These are phyloP conservation scores for Gnomoniopsis smithogilvyi DNA, from an alignment of 2,329 filamentous ascomycete species.

Conservation along the genomic window DNA sequence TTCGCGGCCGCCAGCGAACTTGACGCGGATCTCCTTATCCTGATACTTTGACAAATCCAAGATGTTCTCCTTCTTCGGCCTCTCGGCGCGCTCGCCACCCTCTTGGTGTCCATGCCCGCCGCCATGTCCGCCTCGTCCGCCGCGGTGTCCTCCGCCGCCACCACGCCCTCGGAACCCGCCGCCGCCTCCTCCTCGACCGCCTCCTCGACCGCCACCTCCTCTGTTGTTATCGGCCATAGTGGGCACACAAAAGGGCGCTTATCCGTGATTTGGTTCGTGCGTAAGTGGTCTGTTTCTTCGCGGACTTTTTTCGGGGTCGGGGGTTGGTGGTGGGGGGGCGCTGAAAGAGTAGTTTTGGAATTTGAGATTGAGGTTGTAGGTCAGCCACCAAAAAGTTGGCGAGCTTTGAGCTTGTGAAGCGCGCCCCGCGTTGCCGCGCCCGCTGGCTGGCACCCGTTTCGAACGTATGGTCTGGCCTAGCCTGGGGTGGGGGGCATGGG, in stretches of 20 bases:
- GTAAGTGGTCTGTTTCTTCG: background rate
- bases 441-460: too few relatives aligned
- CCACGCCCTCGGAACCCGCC: slow-evolving; percentile 40
- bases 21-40: slow-evolving; percentile 93
- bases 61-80: slow-evolving; percentile 98
- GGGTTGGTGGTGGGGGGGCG: background rate
- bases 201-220: slow-evolving; percentile 44
- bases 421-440: too few relatives aligned
- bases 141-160: slow-evolving; percentile 40
- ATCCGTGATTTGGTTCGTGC: too few relatives aligned
- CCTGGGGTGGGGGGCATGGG: too few relatives aligned
- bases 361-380: too few relatives aligned
- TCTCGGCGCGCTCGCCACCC: slow-evolving; percentile 64
- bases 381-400: too few relatives aligned
- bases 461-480: too few relatives aligned
- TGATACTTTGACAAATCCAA: slow-evolving; percentile 93
- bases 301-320: background rate
- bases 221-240: slow-evolving; percentile 52
- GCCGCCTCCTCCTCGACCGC: slow-evolving; percentile 40
- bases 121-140: slow-evolving; percentile 38
- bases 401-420: too few relatives aligned
- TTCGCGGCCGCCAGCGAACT: slow-evolving; percentile 93
- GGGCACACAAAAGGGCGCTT: slow-evolving; percentile 18
- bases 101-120: slow-evolving; percentile 41
- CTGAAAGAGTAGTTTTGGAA: background rate